Evolutionary conservation across 2,329 filamentous ascomycete species (phyloP), one percentile per base, ranked within the genome.

Genomic region (Domatiomyces globalis): DNA sequence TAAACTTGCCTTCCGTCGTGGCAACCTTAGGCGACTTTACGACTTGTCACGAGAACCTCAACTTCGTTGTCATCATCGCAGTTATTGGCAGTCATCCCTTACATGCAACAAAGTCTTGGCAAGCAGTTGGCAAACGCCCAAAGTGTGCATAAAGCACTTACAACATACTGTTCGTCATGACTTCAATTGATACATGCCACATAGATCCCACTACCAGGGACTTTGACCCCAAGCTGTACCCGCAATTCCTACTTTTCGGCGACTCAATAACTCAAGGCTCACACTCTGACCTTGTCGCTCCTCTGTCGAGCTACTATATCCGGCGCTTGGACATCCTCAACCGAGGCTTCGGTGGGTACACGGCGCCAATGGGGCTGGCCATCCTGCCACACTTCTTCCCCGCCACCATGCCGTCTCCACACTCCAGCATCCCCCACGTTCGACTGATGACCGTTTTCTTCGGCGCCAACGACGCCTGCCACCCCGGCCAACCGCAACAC

Each of bases 301-400:
- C 49, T 9, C 46, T 61, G 5, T 44, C 54, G 33, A 53, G 52
- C 17, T 55, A 55, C 48, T 89, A 86, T 63, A 78, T 80, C 48
- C 80, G 90, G 52, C 79, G 81, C 36, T 73, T 92, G 12, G 92
- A 96, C 69, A 80, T 96, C 46, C 72, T 96, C 61, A 95, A 95
- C 66, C 80, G 88, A 45, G 92, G 92, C 4, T 80, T 94, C 56
- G 54, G 53, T 5, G 58, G 58, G 25, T 61, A 58, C 49, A 61
- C 85, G 80, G 61, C 79, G 66, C 57, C 63, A 51, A 52, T 53
- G 54, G 51, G 48, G 44, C 43, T 50, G 43, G 29, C 50, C 46
- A 55, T 52, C 2, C 47, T 57, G 17, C 52, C 47, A 18, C 54
- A 52, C 27, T 56, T 58, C 53, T 48, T 58, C 45, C 53, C 57